These are phyloP conservation scores for Inosperma sp. DNA, from an alignment of 768 basidiomycete species.

Conservation along the genomic window DNA sequence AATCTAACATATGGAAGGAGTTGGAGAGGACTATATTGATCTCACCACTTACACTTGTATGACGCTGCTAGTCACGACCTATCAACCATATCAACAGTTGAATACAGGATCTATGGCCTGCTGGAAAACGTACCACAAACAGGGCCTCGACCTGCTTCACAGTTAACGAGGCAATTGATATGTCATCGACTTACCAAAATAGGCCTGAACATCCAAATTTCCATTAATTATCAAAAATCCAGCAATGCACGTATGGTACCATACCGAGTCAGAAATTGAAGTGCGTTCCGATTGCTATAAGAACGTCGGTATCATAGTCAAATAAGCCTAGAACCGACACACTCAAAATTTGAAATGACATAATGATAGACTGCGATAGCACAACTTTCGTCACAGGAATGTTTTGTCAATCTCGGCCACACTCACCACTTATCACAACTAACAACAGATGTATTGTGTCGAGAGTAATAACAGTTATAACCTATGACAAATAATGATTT, in stretches of 20 bases:
- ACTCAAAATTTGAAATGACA: slow-evolving; percentile 5
- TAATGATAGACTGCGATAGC: slow-evolving; percentile 7
- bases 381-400: not conserved
- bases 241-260: not conserved
- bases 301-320: not conserved
- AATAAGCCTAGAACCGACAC: not conserved
- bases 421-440: not conserved
- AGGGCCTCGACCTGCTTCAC: not conserved
- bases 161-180: not conserved
- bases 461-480: not conserved
- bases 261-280: not conserved
- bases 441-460: slow-evolving; percentile 2
- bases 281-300: not conserved
- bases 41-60: not conserved
- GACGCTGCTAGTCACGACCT: not conserved
- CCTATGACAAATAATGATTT: not conserved
- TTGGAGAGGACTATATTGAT: not conserved
- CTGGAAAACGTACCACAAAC: slow-evolving; percentile 1
- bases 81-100: not conserved
- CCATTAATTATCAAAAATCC: not conserved
- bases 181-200: not conserved
- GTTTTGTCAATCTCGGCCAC: not conserved
- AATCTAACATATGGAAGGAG: not conserved
- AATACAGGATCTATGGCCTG: not conserved
- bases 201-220: not conserved